Evolutionary conservation across 495 filamentous ascomycete genomes (phyloP).

Genomic region (Penicillium dipodomyicola): DNA sequence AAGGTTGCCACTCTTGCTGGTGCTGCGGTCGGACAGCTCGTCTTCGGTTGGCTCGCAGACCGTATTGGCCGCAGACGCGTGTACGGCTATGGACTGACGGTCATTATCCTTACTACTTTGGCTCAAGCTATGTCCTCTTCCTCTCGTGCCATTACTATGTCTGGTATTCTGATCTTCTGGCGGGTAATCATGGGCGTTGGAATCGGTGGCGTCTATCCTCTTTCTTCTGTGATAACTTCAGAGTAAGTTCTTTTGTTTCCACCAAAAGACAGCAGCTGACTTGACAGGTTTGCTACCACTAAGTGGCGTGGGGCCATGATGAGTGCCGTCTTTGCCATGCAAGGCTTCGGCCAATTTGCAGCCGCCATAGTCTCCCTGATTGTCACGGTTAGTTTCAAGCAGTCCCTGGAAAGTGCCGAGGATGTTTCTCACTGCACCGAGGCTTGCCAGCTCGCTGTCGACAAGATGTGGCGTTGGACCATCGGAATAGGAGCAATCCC

Average conservation of each 20-base stretch:
- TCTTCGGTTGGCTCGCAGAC: conserved; percentile 80
- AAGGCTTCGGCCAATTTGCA: conserved; percentile 72
- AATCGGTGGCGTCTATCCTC: conserved; percentile 84
- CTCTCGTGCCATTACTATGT: conserved; percentile 66
- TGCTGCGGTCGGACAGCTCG: conserved; percentile 80
- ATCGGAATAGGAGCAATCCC: conserved; percentile 81
- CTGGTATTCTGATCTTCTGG: conserved; percentile 85
- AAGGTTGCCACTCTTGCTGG: conserved; percentile 86
- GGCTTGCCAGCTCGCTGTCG: conserved; percentile 65
- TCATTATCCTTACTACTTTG: conserved; percentile 83
- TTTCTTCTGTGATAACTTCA: conserved; percentile 80
- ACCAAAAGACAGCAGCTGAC: too few relatives aligned
- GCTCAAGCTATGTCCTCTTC: conserved; percentile 69
- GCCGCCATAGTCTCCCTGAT: conserved; percentile 71
- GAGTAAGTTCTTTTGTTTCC: conserved; percentile 51
- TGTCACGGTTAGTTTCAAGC: conserved; percentile 68
- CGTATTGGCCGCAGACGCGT: conserved; percentile 75
- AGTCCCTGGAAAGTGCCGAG: conserved; percentile 55
- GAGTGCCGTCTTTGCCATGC: conserved; percentile 82
- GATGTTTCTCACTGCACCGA: conserved; percentile 55
- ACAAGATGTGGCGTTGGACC: conserved; percentile 82
- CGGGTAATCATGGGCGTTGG: conserved; percentile 81
- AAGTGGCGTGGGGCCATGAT: conserved; percentile 88
- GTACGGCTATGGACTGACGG: conserved; percentile 84
- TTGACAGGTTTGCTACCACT: conserved; percentile 68